A percentile compares a stretch with the other conserved stretches of the same genome.
Conservation (phyloP, 1,139 yeast genomes). For the Debaryomyces psychrophilus region DNA sequence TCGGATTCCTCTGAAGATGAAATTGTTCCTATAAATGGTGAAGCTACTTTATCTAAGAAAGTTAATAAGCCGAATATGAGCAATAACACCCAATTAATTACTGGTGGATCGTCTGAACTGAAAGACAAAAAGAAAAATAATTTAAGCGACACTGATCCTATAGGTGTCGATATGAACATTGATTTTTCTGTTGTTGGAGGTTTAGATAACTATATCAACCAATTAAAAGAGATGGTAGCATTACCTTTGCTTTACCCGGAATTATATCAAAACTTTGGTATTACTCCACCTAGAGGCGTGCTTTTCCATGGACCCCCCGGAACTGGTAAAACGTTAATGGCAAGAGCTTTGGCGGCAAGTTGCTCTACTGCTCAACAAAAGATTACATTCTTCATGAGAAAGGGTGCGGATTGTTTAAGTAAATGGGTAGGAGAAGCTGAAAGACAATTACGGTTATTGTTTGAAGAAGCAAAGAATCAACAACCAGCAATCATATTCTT, state of each 20-base stretch:
- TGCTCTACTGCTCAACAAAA: conserved; percentile 82
- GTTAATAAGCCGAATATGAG: conserved; percentile 22
- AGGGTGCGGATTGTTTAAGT: conserved; percentile 96
- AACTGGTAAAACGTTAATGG: conserved; percentile 98
- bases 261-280: conserved; percentile 83
- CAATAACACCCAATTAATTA: conserved; percentile 35
- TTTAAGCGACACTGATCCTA: conserved; percentile 90
- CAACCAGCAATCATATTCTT: conserved; percentile 96
- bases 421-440: conserved; percentile 99
- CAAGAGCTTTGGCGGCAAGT: conserved; percentile 94
- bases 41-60: conserved; percentile 36
- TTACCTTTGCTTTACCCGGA: conserved; percentile 93
- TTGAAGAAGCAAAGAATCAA: conserved; percentile 94
- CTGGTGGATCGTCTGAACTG: conserved; percentile 39
- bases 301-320: conserved; percentile 99
- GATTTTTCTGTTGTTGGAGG: conserved; percentile 94
- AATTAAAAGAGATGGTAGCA: conserved; percentile 95
- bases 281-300: conserved; percentile 98
- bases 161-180: conserved; percentile 91
- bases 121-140: conserved; percentile 58
- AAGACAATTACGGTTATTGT: conserved; percentile 82
- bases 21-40: conserved; percentile 44
- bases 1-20: conserved; percentile 78
- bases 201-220: conserved; percentile 83
- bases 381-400: conserved; percentile 96